Evolutionary conservation across 805 yeast species (phyloP), one percentile per base, ranked within the genome.

Genomic region (Kazachstania bromeliacearum): DNA sequence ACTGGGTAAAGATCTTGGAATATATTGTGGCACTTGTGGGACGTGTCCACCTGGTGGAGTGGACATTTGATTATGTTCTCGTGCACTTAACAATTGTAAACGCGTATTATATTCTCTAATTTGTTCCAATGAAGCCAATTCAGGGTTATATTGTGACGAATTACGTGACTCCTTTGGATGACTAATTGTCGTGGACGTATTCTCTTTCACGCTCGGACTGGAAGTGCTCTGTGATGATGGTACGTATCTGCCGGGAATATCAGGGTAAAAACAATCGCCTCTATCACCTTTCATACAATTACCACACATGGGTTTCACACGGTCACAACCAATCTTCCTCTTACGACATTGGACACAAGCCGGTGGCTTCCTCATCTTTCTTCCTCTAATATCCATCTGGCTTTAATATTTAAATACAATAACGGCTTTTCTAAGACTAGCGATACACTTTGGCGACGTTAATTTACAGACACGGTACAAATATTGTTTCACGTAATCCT

Each of bases 301-400:
- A 1, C 69, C 64, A 46, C 76, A 70, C 3, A 59, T 52, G 1
- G 76, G 76, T 37, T 59, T 62, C 7, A 44, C 47, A 45, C 70
- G 70, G 48, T 70, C 74, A 50, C 76, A 70, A 38, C 69, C 70
- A 48, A 69, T 70, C 57, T 68, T 70, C 44, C 66, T 56, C 40
- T 51, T 55, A 34, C 68, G 56, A 44, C 75, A 70, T 35, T 52
- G 53, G 5, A 51, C 31, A 38, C 72, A 68, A 0, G 71, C 71
- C 17, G 42, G 42, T 22, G 42, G 39, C 23, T 33, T 35, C 30
- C 39, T 40, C 38, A 43, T 39, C 30, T 37, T 42, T 22, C 43
- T 42, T 15, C 46, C 46, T 33, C 42, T 37, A 31, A 37, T 40
- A 42, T 44, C 48, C 41, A 42, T 39, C n/a, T n/a, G n/a, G n/a